Evolutionary conservation across 495 filamentous ascomycete species (phyloP), one percentile per base, ranked within the genome.

Genomic region (Podospora conica): DNA sequence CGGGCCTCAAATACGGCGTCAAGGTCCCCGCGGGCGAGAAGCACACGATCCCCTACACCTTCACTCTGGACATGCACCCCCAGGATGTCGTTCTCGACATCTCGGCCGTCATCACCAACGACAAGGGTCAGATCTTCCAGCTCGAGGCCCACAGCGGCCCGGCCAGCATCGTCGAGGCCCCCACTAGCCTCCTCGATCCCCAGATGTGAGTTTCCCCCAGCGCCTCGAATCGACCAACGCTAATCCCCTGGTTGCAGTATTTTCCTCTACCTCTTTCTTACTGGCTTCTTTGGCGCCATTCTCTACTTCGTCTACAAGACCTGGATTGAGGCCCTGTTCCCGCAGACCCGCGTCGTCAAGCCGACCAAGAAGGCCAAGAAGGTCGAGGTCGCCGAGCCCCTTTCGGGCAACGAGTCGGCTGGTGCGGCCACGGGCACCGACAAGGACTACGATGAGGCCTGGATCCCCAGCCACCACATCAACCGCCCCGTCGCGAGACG

Each of bases 291-390:
- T 75, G 86, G 75, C 69, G 92, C 89, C 64, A 91, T 89, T 54
- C 82, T 87, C 77, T 97, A 95, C 86, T 97, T 96, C 77, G 93
- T 97, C 80, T 98, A 98, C 84, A 95, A 87, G 77, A 96, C 94
- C 74, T 98, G 93, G 91, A 86, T 98, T 79, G 90, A 92, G 59
- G 87, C 92, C n/a, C 88, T 98, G 73, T 96, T 97, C 86, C 95
- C 95, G 27, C 92, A 97, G 83, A 88, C 92, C 78, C 87, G 88
- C 69, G 83, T 88, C 73, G 86, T 86, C 78, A 83, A 81, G 68
- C 79, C 85, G 22, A 74, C 81, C 58, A 81, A 80, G 65, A 81
- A 81, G 48, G 68, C 76, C 66, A 93, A 92, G 84, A 90, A 90
- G 79, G 69, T 63, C 55, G 73, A 71, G 58, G 70, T 68, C 53